Percentiles rank a stretch among this genome's conserved stretches.
These are phyloP conservation scores for Venturia aucupariae DNA, from an alignment of 2,329 filamentous ascomycete species.

Conservation along the genomic window DNA sequence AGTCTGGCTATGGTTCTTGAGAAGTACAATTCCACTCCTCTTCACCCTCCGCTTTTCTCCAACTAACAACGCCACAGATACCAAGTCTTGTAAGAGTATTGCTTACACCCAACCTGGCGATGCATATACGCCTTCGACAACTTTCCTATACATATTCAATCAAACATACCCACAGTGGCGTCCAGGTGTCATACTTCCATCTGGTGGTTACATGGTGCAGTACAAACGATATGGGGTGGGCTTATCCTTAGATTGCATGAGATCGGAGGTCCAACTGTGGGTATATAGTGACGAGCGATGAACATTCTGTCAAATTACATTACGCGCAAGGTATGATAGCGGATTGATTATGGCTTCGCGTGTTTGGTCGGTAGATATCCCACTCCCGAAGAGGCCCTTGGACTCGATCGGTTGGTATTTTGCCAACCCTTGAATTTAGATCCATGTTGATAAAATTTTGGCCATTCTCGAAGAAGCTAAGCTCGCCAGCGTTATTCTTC, in stretches of 20 bases:
- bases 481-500: too few species aligned
- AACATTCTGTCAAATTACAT: too few species aligned
- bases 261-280: not conserved
- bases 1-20: constrained; percentile 39
- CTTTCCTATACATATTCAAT: not conserved
- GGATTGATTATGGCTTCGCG: not conserved
- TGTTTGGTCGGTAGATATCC: not conserved
- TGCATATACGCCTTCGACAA: not conserved
- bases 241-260: not conserved
- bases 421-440: too few species aligned
- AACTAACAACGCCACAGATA: not conserved
- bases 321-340: too few species aligned
- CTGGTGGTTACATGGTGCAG: not conserved
- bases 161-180: not conserved
- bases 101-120: not conserved
- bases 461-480: too few species aligned
- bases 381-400: not conserved
- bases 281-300: not conserved
- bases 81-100: not conserved
- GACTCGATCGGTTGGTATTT: not conserved
- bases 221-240: too few species aligned
- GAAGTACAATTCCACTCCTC: not conserved
- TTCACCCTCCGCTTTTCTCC: not conserved
- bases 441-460: too few species aligned
- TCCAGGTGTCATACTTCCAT: not conserved